phyloP scores from a whole-genome alignment of 805 yeast genomes.

The Ogataea naganishii region DNA sequence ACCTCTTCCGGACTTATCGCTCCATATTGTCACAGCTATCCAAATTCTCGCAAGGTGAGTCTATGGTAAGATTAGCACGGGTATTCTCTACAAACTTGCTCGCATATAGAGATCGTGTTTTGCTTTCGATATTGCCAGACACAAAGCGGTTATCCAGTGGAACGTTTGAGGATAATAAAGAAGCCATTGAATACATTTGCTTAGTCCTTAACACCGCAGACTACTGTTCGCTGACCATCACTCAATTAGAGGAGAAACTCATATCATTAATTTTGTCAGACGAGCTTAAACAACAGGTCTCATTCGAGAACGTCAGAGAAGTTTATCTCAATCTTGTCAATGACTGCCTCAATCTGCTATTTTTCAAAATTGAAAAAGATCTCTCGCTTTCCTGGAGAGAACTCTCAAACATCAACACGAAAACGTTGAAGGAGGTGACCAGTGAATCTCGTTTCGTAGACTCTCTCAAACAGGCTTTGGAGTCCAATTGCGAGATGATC shows the following conservation, averaged over 20 bases:
- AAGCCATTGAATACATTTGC: slow-evolving; percentile 59
- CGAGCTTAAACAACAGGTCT: slow-evolving; percentile 29
- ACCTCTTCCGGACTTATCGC: slow-evolving; percentile 71
- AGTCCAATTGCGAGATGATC: slow-evolving; percentile 36
- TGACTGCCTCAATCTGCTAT: slow-evolving; percentile 44
- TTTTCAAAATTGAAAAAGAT: slow-evolving; percentile 51
- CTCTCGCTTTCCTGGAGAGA: slow-evolving; percentile 75
- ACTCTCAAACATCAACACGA: slow-evolving; percentile 73
- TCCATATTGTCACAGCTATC: slow-evolving; percentile 64
- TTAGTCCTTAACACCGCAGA: slow-evolving; percentile 82
- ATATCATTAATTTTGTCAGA: slow-evolving; percentile 27
- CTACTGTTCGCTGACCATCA: slow-evolving; percentile 70
- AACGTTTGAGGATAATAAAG: slow-evolving; percentile 34
- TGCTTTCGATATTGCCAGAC: slow-evolving; percentile 41
- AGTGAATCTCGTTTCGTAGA: slow-evolving; percentile 66
- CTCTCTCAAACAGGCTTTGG: slow-evolving; percentile 42
- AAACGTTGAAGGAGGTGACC: slow-evolving; percentile 47
- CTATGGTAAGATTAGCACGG: slow-evolving; percentile 40
- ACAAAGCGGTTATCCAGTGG: slow-evolving; percentile 18
- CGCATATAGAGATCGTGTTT: slow-evolving; percentile 45
- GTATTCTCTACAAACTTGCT: slow-evolving; percentile 60
- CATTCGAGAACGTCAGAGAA: slow-evolving; percentile 49
- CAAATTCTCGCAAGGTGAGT: slow-evolving; percentile 42
- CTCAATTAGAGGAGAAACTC: slow-evolving; percentile 63
- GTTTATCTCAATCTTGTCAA: slow-evolving; percentile 51